phyloP scores from a whole-genome alignment of 2,329 filamentous ascomycete species.

The Sporothrix pallida region DNA sequence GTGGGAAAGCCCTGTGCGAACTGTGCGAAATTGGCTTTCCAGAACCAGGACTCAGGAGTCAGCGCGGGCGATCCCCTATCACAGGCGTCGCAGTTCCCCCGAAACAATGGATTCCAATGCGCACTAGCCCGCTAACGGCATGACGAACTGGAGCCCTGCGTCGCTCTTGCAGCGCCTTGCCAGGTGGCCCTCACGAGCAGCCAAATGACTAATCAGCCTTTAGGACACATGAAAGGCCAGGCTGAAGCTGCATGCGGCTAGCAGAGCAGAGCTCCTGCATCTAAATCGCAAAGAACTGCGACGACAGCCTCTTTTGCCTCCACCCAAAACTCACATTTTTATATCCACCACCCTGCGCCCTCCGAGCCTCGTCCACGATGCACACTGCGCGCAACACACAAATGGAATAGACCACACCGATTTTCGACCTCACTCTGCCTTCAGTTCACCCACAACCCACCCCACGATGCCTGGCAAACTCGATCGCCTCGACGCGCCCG shows the following conservation, averaged over 20 bases:
- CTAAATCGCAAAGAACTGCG: not conserved
- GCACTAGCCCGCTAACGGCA: slow-evolving; percentile 5
- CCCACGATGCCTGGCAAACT: slow-evolving; percentile 44
- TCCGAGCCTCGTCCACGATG: slow-evolving; percentile 12
- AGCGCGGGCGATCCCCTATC: slow-evolving; percentile 2
- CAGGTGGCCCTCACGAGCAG: not conserved
- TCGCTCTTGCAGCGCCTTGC: not conserved
- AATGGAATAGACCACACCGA: not conserved
- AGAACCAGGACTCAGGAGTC: not conserved
- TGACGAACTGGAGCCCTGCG: slow-evolving; percentile 12
- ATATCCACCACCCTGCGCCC: slow-evolving; percentile 1
- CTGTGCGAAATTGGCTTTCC: slow-evolving; percentile 18
- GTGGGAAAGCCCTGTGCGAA: not conserved
- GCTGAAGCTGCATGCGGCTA: slow-evolving; percentile 20
- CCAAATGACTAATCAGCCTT: slow-evolving; percentile 13
- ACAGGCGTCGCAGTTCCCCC: not conserved
- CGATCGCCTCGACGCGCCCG: slow-evolving; percentile 63
- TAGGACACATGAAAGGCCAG: not conserved
- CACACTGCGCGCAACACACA: not conserved
- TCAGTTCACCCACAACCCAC: not conserved
- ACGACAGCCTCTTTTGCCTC: not conserved
- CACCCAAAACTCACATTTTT: slow-evolving; percentile 17
- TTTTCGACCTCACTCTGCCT: not conserved
- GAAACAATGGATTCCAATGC: slow-evolving; percentile 16
- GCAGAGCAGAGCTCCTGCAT: not conserved